phyloP scores from a whole-genome alignment of 1,139 yeast species.

The Sugiyamaella castrensis region DNA sequence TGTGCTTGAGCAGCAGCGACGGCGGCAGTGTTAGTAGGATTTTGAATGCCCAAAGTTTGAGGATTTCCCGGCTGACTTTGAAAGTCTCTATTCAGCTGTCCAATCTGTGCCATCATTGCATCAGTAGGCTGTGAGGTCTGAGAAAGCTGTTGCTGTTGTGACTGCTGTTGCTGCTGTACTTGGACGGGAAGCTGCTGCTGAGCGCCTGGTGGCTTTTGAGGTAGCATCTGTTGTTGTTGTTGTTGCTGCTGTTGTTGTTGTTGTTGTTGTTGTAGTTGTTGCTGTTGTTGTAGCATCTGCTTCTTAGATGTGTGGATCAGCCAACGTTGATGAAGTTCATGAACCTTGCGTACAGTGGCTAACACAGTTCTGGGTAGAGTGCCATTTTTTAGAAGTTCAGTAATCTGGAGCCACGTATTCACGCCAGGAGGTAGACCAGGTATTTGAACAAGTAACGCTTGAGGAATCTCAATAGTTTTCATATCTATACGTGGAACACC shows the following conservation, averaged over 20 bases:
- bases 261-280: conserved; percentile 16
- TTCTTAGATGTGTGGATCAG: conserved; percentile 34
- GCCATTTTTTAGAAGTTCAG: conserved; percentile 62
- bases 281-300: too few species aligned
- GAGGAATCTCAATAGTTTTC: conserved; percentile 61
- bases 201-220: conserved; percentile 10
- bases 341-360: conserved; percentile 58
- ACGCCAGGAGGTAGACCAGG: conserved; percentile 82
- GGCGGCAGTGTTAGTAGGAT: conserved; percentile 12
- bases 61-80: conserved; percentile 6
- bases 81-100: conserved; percentile 8
- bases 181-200: conserved; percentile 14
- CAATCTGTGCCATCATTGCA: conserved; percentile 22
- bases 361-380: conserved; percentile 54
- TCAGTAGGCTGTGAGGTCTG: conserved; percentile 27
- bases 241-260: conserved; percentile 15
- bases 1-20: conserved; percentile 11
- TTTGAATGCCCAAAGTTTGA: conserved; percentile 9
- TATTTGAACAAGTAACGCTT: conserved; percentile 61
- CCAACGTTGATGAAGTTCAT: conserved; percentile 54
- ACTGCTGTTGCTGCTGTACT: conserved; percentile 9
- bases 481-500: conserved; percentile 39
- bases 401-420: conserved; percentile 79
- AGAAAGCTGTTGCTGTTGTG: conserved; percentile 12
- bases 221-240: conserved; percentile 11